A percentile compares a stretch with the other conserved stretches of the same genome.
These are phyloP conservation scores for Capsaspora owczarzaki DNA, from an alignment of 78 protist genomes.

Conservation along the genomic window DNA sequence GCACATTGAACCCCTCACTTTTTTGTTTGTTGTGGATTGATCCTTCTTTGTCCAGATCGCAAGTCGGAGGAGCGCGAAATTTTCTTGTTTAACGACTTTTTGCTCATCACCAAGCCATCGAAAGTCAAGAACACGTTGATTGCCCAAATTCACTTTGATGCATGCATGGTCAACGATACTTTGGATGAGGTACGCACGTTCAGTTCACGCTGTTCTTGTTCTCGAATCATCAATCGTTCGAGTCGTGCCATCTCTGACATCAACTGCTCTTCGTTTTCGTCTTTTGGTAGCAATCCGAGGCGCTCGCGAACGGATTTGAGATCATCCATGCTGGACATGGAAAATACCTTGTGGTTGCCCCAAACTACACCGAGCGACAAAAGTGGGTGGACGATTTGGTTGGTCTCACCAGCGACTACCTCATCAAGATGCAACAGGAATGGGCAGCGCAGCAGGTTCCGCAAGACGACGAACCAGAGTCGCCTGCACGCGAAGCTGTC, in stretches of 20 bases:
- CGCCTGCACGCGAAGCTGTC: not conserved
- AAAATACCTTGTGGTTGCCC: not conserved
- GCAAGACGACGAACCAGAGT: no score
- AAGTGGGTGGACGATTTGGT: not conserved
- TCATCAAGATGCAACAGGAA: no score
- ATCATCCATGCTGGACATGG: not conserved
- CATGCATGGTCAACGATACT: not conserved
- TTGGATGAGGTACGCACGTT: no score
- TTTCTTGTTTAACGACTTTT: not conserved
- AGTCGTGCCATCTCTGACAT: no score
- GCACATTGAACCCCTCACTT: not conserved
- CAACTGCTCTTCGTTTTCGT: no score
- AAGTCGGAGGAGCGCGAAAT: not conserved
- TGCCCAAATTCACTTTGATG: not conserved
- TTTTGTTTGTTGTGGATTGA: not conserved
- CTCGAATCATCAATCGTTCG: no score
- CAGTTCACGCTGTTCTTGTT: no score
- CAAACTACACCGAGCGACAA: not conserved
- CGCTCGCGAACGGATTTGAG: not conserved
- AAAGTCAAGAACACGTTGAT: not conserved
- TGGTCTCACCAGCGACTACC: not conserved
- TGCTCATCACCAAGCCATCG: not conserved
- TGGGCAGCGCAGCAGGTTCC: no score
- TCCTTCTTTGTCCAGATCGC: not conserved
- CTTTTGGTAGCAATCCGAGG: no score